Evolutionary conservation across 768 basidiomycete genomes (phyloP).

Genomic region (Suillus discolor): DNA sequence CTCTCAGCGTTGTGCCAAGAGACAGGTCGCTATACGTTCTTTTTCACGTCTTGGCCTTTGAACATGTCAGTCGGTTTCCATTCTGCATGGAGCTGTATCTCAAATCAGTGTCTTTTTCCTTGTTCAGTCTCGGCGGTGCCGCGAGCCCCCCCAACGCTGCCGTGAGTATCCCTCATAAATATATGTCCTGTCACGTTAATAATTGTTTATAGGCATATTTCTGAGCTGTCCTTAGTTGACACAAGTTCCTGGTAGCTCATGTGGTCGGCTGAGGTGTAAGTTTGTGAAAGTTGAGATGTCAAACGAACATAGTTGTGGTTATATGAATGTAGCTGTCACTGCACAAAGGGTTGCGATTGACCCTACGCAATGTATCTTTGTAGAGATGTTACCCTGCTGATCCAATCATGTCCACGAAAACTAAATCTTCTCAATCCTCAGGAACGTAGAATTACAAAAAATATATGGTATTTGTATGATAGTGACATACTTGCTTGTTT

Average conservation of each 20-base stretch:
- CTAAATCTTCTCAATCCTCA: neutral
- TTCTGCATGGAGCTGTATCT: constrained; percentile 10
- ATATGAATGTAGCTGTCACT: constrained; percentile 4
- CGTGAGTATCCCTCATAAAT: constrained; percentile 39
- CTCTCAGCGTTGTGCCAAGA: constrained; percentile 58
- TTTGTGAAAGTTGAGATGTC: constrained; percentile 1
- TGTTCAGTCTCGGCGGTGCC: constrained; percentile 56
- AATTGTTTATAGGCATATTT: constrained; percentile 28
- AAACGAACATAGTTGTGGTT: neutral
- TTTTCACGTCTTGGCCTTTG: constrained; percentile 77
- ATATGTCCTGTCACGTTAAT: constrained; percentile 9
- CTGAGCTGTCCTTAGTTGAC: constrained; percentile 16
- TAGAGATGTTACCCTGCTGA: neutral
- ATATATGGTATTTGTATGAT: constrained; percentile 26
- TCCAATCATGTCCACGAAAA: neutral
- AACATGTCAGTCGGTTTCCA: constrained; percentile 54
- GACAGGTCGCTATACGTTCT: constrained; percentile 68
- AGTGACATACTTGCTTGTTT: constrained; percentile 14
- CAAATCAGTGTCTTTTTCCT: neutral
- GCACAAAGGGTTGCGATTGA: constrained; percentile 3
- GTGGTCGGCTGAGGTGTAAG: constrained; percentile 9
- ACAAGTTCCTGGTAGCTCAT: constrained; percentile 4
- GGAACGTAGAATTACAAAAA: constrained; percentile 31
- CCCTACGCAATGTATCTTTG: constrained; percentile 4
- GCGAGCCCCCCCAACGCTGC: constrained; percentile 75